phyloP scores from a whole-genome alignment of 2,329 filamentous ascomycete species.

The Stagonosporopsis cucurbitacearum region DNA sequence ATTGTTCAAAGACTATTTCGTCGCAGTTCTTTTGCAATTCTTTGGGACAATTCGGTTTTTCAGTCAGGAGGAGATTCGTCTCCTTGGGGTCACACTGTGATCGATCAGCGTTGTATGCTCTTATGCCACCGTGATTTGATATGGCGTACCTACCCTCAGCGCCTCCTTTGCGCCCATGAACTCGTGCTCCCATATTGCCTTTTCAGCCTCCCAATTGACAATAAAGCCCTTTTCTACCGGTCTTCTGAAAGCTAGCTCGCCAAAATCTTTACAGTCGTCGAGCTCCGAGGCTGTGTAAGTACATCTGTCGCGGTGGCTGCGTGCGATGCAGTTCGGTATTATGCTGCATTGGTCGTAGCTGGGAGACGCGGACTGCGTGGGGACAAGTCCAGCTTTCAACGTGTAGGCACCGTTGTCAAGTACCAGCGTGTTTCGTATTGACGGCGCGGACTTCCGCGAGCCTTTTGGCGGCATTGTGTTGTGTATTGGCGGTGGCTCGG shows the following conservation, averaged over 20 bases:
- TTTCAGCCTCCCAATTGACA: conserved; percentile 95
- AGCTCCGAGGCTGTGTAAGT: conserved; percentile 82
- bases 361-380: conserved; percentile 35
- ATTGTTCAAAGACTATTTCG: conserved; percentile 97
- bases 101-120: conserved; percentile 18
- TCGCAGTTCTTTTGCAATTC: conserved; percentile 88
- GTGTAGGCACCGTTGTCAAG: conserved; percentile 93
- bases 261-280: conserved; percentile 82
- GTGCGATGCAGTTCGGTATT: conserved; percentile 88
- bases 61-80: conserved; percentile 83
- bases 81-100: conserved; percentile 73
- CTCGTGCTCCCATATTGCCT: conserved; percentile 92
- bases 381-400: conserved; percentile 83
- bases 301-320: conserved; percentile 75
- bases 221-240: conserved; percentile 95
- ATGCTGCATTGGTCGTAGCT: conserved; percentile 62
- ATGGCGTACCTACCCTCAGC: conserved; percentile 53
- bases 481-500: not conserved
- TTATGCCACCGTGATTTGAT: conserved; percentile 3
- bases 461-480: conserved; percentile 42
- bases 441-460: conserved; percentile 34
- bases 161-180: conserved; percentile 78
- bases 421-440: conserved; percentile 68
- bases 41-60: conserved; percentile 82
- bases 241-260: conserved; percentile 83